Percentiles rank a stretch among this genome's conserved stretches.
phyloP scores from a whole-genome alignment of 495 filamentous ascomycete species.

The Extremus antarcticus region DNA sequence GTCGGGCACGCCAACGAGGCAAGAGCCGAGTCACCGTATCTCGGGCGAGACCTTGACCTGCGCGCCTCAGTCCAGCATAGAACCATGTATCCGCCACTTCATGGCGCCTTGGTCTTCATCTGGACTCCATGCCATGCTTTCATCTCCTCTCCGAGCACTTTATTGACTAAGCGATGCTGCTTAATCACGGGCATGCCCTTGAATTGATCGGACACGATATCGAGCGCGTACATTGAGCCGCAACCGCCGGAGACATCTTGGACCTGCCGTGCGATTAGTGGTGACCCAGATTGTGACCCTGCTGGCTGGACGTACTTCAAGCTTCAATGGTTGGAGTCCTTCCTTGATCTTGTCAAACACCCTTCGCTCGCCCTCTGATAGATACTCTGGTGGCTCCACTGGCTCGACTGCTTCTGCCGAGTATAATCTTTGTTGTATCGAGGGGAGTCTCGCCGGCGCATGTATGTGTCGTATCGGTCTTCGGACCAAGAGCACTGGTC shows the following conservation, averaged over 20 bases:
- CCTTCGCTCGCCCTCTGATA: slow-evolving; percentile 36
- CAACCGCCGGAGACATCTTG: slow-evolving; percentile 70
- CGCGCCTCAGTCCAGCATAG: no score
- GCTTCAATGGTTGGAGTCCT: slow-evolving; percentile 32
- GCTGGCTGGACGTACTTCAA: slow-evolving; percentile 32
- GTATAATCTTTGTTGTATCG: not conserved
- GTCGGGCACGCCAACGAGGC: no score
- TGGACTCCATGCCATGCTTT: slow-evolving; percentile 69
- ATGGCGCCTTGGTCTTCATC: slow-evolving; percentile 43
- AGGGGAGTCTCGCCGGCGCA: not conserved
- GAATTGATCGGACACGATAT: slow-evolving; percentile 55
- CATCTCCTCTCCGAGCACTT: slow-evolving; percentile 54
- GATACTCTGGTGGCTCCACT: slow-evolving; percentile 36
- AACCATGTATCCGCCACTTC: no score
- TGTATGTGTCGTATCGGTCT: no score
- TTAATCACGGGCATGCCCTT: slow-evolving; percentile 53
- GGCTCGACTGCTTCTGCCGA: not conserved
- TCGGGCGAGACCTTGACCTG: no score
- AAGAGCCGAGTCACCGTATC: no score
- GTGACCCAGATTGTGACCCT: not conserved
- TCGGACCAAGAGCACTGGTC: no score
- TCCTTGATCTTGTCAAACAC: slow-evolving; percentile 39
- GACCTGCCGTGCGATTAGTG: slow-evolving; percentile 34
- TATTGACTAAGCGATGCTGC: slow-evolving; percentile 63
- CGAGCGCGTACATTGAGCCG: slow-evolving; percentile 68